These are phyloP conservation scores for Microascus cirrosus DNA, from an alignment of 2,329 filamentous ascomycete species.

Conservation along the genomic window DNA sequence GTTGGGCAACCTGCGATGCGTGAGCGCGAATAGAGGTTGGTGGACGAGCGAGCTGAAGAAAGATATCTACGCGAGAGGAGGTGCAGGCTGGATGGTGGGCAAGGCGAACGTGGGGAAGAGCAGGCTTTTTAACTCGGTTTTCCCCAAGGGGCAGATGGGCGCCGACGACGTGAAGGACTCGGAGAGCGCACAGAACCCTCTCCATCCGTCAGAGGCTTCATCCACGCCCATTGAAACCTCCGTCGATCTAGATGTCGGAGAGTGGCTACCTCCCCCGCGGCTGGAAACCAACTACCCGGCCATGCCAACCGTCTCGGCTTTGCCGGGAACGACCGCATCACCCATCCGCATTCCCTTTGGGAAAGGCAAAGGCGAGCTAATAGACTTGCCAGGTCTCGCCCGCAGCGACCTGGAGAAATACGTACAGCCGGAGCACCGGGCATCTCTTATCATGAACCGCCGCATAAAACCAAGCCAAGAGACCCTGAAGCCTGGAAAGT, in stretches of 20 bases:
- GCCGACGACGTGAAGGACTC: background rate
- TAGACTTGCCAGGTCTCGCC: constrained; percentile 80
- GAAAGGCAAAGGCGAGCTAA: constrained; percentile 74
- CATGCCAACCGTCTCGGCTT: constrained; percentile 76
- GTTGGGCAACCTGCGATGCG: constrained; percentile 77
- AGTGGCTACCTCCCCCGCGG: constrained; percentile 67
- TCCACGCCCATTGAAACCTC: constrained; percentile 38
- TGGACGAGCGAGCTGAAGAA: constrained; percentile 84
- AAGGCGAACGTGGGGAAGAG: constrained; percentile 98
- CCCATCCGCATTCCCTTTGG: constrained; percentile 91
- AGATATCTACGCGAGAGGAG: constrained; percentile 72
- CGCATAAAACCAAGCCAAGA: constrained; percentile 64
- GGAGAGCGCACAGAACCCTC: background rate
- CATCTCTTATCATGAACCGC: constrained; percentile 65
- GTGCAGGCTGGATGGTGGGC: constrained; percentile 92
- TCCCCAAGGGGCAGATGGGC: constrained; percentile 52
- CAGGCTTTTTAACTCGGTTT: constrained; percentile 75
- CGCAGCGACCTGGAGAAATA: constrained; percentile 62
- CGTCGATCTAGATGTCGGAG: constrained; percentile 27
- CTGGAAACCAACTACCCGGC: constrained; percentile 64
- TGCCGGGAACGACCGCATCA: constrained; percentile 89
- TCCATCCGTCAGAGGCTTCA: background rate
- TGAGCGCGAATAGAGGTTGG: constrained; percentile 80
- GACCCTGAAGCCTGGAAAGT: constrained; percentile 64
- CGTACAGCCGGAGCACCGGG: constrained; percentile 54